These are phyloP conservation scores for Geosiphon pyriformis DNA, from an alignment of 192 early-diverging fungal species.

Conservation along the genomic window DNA sequence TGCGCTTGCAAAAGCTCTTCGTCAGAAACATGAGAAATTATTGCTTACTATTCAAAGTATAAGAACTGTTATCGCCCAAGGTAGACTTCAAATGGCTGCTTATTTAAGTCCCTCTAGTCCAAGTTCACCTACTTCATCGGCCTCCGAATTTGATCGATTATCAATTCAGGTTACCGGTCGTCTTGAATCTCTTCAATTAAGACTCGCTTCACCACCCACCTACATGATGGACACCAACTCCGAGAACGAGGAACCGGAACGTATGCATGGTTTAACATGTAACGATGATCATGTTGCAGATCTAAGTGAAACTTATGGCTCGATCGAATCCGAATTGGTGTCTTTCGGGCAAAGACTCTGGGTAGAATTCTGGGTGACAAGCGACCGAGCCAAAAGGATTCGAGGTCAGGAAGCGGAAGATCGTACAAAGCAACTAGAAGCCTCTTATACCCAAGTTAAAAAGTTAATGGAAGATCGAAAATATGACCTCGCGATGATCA, in stretches of 20 bases:
- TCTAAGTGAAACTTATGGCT: conserved; percentile 12
- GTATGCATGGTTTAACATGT: conserved; percentile 23
- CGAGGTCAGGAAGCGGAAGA: conserved; percentile 3
- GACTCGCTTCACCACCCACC: conserved; percentile 8
- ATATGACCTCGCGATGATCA: neutral
- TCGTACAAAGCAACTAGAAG: conserved; percentile 5
- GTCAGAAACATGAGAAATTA: conserved; percentile 19
- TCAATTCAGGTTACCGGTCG: neutral
- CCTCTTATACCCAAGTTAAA: conserved; percentile 7
- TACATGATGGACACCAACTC: conserved; percentile 10
- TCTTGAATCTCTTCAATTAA: conserved; percentile 1
- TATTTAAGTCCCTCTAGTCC: conserved; percentile 26
- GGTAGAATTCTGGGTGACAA: conserved; percentile 24
- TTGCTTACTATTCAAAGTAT: conserved; percentile 22
- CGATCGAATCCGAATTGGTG: conserved; percentile 17
- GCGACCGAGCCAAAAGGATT: conserved; percentile 8
- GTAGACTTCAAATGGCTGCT: conserved; percentile 25
- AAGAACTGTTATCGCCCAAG: conserved; percentile 6
- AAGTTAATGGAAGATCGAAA: conserved; percentile 15
- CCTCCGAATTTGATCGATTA: conserved; percentile 23
- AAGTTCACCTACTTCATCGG: conserved; percentile 18
- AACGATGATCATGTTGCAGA: conserved; percentile 24
- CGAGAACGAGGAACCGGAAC: conserved; percentile 22
- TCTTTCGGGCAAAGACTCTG: conserved; percentile 19
- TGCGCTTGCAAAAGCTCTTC: conserved; percentile 15